Percentiles rank a stretch among this genome's conserved stretches.
phyloP scores from a whole-genome alignment of 2,329 filamentous ascomycete genomes.

The Helotiales sp. region DNA sequence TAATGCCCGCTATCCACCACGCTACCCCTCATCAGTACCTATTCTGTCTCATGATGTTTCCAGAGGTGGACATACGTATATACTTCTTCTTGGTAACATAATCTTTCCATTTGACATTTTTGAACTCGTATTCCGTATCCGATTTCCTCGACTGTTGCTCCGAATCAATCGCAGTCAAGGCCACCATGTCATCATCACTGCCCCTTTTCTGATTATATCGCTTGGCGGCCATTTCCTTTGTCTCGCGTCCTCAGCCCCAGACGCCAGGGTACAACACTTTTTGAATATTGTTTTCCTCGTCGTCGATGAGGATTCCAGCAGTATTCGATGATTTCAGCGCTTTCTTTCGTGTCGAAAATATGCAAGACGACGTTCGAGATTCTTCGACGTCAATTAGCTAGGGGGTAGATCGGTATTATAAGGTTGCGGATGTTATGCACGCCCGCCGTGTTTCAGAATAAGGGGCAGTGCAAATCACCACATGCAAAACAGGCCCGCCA shows the following conservation, averaged over 20 bases:
- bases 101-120: slow-evolving; percentile 38
- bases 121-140: slow-evolving; percentile 34
- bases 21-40: slow-evolving; percentile 19
- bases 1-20: slow-evolving; percentile 33
- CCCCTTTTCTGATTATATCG: neutral
- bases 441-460: neutral
- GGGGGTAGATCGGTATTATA: neutral
- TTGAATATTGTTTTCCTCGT: neutral
- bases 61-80: slow-evolving; percentile 28
- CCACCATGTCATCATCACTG: neutral
- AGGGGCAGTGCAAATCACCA: neutral
- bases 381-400: neutral
- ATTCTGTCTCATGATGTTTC: neutral
- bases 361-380: neutral
- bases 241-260: neutral
- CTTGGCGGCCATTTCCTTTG: neutral
- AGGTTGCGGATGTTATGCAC: neutral
- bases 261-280: neutral
- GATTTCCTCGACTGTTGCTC: neutral
- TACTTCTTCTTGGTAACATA: slow-evolving; percentile 39
- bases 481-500: neutral
- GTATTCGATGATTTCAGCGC: neutral
- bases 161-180: neutral
- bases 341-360: neutral
- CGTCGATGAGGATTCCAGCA: neutral